Evolutionary conservation across 2,329 filamentous ascomycete species (phyloP).

Genomic region (Fusarium protoensiforme): DNA sequence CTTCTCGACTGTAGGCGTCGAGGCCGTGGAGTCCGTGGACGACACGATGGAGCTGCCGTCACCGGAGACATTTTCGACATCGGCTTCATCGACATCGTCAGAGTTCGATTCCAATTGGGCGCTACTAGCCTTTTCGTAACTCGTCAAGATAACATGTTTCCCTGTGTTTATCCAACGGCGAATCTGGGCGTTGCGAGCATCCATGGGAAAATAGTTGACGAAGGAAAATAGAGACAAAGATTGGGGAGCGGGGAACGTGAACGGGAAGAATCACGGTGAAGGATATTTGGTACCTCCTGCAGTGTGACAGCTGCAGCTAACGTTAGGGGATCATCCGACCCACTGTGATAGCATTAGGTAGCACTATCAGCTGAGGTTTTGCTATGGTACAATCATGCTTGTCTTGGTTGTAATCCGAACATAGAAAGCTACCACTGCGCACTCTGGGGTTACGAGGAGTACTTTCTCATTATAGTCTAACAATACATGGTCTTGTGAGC

Average conservation of each 20-base stretch:
- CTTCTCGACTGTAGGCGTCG: neutral
- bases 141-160: neutral
- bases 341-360: too few species aligned
- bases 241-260: neutral
- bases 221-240: neutral
- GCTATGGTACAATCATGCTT: too few species aligned
- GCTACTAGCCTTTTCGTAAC: neutral
- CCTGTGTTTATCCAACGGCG: slow-evolving; percentile 4
- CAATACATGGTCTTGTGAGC: too few species aligned
- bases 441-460: too few species aligned
- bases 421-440: too few species aligned
- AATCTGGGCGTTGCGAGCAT: slow-evolving; percentile 3
- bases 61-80: neutral
- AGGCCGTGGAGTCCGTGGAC: neutral
- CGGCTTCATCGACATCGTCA: neutral
- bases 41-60: neutral
- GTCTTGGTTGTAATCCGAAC: too few species aligned
- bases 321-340: neutral
- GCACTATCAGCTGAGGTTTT: too few species aligned
- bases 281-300: neutral
- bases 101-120: neutral
- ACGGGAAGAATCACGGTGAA: neutral
- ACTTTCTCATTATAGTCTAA: too few species aligned
- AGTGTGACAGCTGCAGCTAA: too few species aligned
- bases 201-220: neutral